Evolutionary conservation across 2,329 filamentous ascomycete species (phyloP), one percentile per base, ranked within the genome.

Genomic region (Trichoderma sp.): DNA sequence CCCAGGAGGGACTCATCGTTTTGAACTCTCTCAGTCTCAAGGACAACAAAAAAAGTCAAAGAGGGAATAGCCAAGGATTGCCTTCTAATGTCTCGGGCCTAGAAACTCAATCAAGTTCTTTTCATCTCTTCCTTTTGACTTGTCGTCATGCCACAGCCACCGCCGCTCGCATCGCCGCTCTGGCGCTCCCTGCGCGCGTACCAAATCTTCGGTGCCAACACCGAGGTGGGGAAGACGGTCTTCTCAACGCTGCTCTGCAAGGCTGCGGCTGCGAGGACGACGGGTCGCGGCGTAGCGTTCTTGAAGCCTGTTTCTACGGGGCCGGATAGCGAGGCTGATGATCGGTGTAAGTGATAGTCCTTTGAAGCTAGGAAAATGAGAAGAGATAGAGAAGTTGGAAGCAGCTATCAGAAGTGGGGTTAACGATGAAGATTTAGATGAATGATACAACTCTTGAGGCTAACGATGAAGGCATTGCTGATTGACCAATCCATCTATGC

Each of bases 241-340:
- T 86, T 94, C 69, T 90, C 91, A 2, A 93, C 91, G 0, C 79
- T 93, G 14, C 82, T 96, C 4, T 91, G 88, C 77, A 89, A 87
- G 71, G 86, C 90, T 10, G 84, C 89, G 4, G 86, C 90, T 6
- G 84, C 89, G 6, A 81, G 80, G 46, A 82, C 80, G 30, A 79
- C 80, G 71, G 77, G 78, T 8, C 74, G 85, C 56, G 79, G 80
- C 24, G 84, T 89, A 1, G 83, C 85, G 13, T 96, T 92, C 77
- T 77, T 96, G 66, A 96, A 96, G 77, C 93, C 93, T 0, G 89
- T 96, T 2, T 95, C 92, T 2, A 96, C 93, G 0, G 93, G 93
- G 0, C 85, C 90, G 8, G 76, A 81, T 11, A 80, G 87, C 30
- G 91, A 94, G 67, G 89, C 90, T 18, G 93, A 96, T 79, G 87